Conservation (phyloP, 257 asterid genomes). For the Solanum appendiculatum region DNA sequence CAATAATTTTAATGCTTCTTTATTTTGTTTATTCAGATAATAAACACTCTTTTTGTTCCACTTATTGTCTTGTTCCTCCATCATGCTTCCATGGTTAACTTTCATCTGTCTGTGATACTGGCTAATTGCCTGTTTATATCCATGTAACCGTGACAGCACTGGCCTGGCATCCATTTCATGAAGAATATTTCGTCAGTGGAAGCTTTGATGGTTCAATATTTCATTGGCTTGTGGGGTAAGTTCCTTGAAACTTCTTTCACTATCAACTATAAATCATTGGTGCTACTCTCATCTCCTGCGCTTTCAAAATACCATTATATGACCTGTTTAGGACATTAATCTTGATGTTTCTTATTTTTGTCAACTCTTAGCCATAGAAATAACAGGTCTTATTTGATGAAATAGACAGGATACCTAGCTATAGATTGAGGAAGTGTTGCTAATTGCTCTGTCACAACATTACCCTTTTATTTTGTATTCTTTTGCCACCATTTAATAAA, state of each 20-base stretch:
- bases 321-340: neutral
- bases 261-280: neutral
- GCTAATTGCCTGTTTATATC: neutral
- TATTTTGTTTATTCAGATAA: neutral
- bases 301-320: neutral
- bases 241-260: neutral
- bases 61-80: neutral
- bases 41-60: neutral
- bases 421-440: neutral
- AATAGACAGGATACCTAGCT: neutral
- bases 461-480: neutral
- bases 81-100: neutral
- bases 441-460: neutral
- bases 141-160: slow-evolving; percentile 38
- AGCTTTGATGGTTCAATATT: slow-evolving; percentile 94
- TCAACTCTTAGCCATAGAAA: neutral
- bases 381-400: neutral
- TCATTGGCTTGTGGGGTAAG: slow-evolving; percentile 98
- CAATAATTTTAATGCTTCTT: neutral
- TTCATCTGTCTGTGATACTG: slow-evolving; percentile 4
- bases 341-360: neutral
- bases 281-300: neutral
- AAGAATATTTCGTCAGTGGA: slow-evolving; percentile 97
- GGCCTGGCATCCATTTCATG: slow-evolving; percentile 99
- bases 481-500: neutral